Conservation (phyloP, 345 rosid species). For the Reutealis trisperma region DNA sequence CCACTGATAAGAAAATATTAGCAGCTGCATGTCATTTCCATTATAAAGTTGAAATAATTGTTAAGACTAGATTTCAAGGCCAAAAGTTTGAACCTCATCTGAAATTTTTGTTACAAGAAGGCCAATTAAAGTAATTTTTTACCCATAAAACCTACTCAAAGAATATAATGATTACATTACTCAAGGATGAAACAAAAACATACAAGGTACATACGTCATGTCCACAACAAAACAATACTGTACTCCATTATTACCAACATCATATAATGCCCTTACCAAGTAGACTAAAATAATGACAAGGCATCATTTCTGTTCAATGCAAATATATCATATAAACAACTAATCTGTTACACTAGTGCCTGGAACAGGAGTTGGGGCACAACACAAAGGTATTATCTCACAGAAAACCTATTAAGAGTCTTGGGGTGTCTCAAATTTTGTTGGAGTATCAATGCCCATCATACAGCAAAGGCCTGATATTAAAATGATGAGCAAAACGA, state of each 20-base stretch:
- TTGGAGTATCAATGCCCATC: constrained; percentile 96
- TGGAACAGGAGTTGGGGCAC: constrained; percentile 11
- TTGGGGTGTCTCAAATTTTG: constrained; percentile 93
- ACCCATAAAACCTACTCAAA: not conserved
- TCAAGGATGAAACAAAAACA: not conserved
- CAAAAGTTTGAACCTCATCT: not conserved
- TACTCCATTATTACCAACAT: constrained; percentile 21
- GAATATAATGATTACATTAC: not conserved
- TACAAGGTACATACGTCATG: not conserved
- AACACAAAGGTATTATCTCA: constrained; percentile 13
- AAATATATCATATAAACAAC: constrained; percentile 30
- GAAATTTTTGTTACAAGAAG: not conserved
- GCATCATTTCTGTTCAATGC: constrained; percentile 11
- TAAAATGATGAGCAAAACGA: constrained; percentile 80
- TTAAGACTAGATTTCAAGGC: not conserved
- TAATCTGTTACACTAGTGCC: constrained; percentile 24
- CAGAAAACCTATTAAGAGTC: constrained; percentile 51
- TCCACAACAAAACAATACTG: constrained; percentile 5
- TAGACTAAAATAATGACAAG: constrained; percentile 20
- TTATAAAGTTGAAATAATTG: not conserved
- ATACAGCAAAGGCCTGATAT: constrained; percentile 94
- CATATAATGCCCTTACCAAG: constrained; percentile 3
- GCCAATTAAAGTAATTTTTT: not conserved
- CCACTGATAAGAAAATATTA: no score
- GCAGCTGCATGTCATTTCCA: not conserved